Base-by-base conservation (phyloP, 768 basidiomycete genomes). In the Suillus decipiens region DNA sequence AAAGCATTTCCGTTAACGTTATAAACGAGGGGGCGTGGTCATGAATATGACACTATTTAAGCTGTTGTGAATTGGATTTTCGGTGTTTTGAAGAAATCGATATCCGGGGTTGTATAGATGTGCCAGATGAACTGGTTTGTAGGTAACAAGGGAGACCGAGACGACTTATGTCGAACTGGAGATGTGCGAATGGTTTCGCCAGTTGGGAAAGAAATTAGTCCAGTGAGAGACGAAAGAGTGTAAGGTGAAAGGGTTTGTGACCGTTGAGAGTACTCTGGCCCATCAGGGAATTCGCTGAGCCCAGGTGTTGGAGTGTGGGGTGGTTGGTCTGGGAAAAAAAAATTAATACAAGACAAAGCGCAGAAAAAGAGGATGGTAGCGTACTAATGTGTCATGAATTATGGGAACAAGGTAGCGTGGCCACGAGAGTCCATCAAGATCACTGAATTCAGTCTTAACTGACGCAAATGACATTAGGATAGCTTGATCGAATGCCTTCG, bases 371-470 rank as follows among this genome's bases (percentile, higher is more conserved):
- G 39, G 9, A 19, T 41, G 19, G n/a, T 36, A 24, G 68, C 71
- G 5, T 54, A 75, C 74, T 68, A 68, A 69, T 7, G 71, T 62
- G 39, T 69, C 69, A 24, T 63, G 74, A 24, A 67, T 70, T 54
- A 68, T 63, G 5, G 72, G 73, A 9, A 77, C 75, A 6, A 76
- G 75, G 34, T 75, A 72, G 51, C 74, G 75, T 19, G 79, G 72
- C 86, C 85, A 85, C 42, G 80, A 78, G 41, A 85, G 72, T 0
- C 86, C 86, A 60, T 88, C 86, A 17, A 88, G 78, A 70, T 88
- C 86, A 61, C 79, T 77, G 68, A 87, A 88, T 65, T 88, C 86
- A 9, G 82, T 81, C 64, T 88, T 87, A 39, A 87, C 86, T 5
- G 78, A 78, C 24, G 70, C 76, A 67, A 88, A 88, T 1, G 85